Evolutionary conservation across 305 asterid genomes (phyloP).

Genomic region (Fraxinus baroniana): DNA sequence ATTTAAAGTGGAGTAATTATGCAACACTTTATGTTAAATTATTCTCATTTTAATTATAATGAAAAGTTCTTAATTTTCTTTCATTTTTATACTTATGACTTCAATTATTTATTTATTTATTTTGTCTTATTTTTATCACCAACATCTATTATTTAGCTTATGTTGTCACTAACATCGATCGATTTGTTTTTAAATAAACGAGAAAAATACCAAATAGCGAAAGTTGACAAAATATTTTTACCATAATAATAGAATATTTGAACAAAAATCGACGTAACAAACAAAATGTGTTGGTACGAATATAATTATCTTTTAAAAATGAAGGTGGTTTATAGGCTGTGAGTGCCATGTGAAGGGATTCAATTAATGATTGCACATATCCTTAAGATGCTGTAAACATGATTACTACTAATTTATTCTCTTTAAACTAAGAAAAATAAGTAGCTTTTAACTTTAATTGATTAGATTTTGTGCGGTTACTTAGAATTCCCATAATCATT

Average conservation of each 20-base stretch:
- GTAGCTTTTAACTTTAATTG: neutral
- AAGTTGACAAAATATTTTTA: neutral
- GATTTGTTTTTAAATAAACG: too few species aligned
- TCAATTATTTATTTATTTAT: neutral
- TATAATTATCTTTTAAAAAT: neutral
- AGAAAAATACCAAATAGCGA: neutral
- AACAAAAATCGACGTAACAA: neutral
- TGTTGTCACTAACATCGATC: neutral
- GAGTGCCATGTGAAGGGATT: conserved; percentile 15
- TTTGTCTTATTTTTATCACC: neutral
- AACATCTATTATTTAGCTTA: too few species aligned
- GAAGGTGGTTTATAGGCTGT: neutral
- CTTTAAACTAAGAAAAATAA: neutral
- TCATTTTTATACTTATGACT: too few species aligned
- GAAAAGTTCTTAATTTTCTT: neutral
- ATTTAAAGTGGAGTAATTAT: neutral
- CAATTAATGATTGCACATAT: conserved; percentile 17
- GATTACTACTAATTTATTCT: neutral
- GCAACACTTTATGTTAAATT: too few species aligned
- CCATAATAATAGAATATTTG: neutral
- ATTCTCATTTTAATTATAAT: neutral
- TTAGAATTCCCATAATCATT: conserved; percentile 2
- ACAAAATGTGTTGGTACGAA: neutral
- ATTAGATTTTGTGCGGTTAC: neutral
- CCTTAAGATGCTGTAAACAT: conserved; percentile 5